Evolutionary conservation across 305 asterid genomes (phyloP), one percentile per base, ranked within the genome.

Genomic region (Fraxinus dipetala): DNA sequence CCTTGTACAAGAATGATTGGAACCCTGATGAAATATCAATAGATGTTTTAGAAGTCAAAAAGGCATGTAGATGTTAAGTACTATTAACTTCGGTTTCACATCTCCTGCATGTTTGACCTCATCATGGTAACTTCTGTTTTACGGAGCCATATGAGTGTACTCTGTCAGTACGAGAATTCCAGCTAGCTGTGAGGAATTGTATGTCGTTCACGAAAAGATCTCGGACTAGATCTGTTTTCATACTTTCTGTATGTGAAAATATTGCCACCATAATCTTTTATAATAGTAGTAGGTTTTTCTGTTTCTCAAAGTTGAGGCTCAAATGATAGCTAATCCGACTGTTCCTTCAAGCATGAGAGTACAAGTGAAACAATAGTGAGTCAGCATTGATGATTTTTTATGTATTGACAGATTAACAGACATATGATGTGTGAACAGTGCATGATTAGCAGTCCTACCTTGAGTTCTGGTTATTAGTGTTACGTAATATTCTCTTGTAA

Each of bases 131-230:
- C 56, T 31, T 78, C 30, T 20, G 38, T 34, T 40, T 77, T 32
- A 51, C 83, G 28, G 35, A 16, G 73, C 69, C 31, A 73, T 74
- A 79, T 61, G 65, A 75, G 56, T 43, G 30, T 31, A 16, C 43
- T 26, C 61, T 14, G 6, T 6, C 70, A 78, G 78, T 43, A 56
- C 56, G 38, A 75, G 28, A 38, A 72, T 76, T 54, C 22, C 54
- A 61, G 48, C 43, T 77, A 79, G 79, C 54, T 77, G 82, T 77
- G 86, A 34, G 78, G 61, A 85, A 69, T 59, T 30, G 14, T 45
- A 76, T 13, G 67, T 51, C 13, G 54, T 77, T 22, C 75, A 70
- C 0, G 16, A 70, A 14, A 30, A 6, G 24, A 70, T 70, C 22
- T 2, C 9, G 26, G 75, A 31, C 38, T 31, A 2, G 26, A 70